Evolutionary conservation across 176 grass and related monocot species (phyloP).

Genomic region (Zoysia japonica): DNA sequence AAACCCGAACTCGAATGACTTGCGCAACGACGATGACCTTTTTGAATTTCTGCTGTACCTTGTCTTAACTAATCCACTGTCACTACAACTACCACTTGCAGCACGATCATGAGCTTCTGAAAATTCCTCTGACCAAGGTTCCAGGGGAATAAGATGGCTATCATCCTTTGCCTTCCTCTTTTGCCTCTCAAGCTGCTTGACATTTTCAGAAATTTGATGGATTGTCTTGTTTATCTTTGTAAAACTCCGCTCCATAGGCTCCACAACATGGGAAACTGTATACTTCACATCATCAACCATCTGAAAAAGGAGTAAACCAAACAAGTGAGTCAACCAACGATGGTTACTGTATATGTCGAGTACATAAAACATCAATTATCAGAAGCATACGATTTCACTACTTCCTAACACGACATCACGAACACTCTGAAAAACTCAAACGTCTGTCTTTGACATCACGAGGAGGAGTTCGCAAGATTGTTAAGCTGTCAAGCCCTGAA

Average conservation of each 20-base stretch:
- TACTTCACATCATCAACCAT: conserved; percentile 97
- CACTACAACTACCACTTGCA: conserved; percentile 75
- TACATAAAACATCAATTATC: conserved; percentile 17
- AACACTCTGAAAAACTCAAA: conserved; percentile 89
- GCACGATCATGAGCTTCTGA: conserved; percentile 62
- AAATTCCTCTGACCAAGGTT: conserved; percentile 79
- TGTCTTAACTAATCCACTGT: conserved; percentile 70
- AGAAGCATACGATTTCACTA: conserved; percentile 82
- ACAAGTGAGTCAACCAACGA: neutral
- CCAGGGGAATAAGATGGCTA: conserved; percentile 75
- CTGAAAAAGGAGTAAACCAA: conserved; percentile 45
- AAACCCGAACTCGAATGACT: conserved; percentile 50
- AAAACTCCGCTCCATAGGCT: conserved; percentile 83
- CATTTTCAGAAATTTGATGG: conserved; percentile 90
- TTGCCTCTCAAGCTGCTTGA: conserved; percentile 78
- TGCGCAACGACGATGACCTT: conserved; percentile 9
- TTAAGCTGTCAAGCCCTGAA: conserved; percentile 63
- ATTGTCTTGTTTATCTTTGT: conserved; percentile 77
- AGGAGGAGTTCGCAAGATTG: conserved; percentile 53
- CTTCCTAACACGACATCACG: conserved; percentile 90
- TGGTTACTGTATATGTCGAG: conserved; percentile 5
- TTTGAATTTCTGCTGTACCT: conserved; percentile 45
- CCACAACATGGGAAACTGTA: conserved; percentile 91
- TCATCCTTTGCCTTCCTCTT: conserved; percentile 94
- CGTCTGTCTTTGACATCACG: conserved; percentile 57